Evolutionary conservation across 83 land plant species (phyloP).

Genomic region (Larix sibirica): DNA sequence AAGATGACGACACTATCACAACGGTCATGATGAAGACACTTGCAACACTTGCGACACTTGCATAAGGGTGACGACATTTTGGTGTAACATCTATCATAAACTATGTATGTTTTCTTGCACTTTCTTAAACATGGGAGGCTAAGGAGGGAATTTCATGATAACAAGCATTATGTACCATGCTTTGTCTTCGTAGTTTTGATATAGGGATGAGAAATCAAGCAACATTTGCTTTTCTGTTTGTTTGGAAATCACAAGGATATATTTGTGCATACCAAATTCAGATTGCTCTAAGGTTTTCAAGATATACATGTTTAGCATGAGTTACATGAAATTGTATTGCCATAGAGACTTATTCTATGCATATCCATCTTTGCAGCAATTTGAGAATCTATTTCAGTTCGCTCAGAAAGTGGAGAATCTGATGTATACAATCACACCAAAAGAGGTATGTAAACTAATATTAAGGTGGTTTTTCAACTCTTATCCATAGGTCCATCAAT

Average conservation of each 20-base stretch:
- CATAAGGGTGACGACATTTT: too few relatives aligned
- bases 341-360: background rate
- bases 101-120: conserved; percentile 52
- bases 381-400: conserved; percentile 93
- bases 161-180: background rate
- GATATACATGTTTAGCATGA: background rate
- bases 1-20: too few relatives aligned
- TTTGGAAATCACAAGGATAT: background rate
- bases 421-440: conserved; percentile 85
- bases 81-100: conserved; percentile 91
- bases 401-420: conserved; percentile 84
- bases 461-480: background rate
- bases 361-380: conserved; percentile 69
- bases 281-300: background rate
- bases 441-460: conserved; percentile 63
- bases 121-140: background rate
- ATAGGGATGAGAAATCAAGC: background rate
- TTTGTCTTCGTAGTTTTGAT: background rate
- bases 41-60: too few relatives aligned
- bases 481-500: background rate
- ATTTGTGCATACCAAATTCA: background rate
- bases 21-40: too few relatives aligned
- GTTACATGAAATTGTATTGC: background rate
- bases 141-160: background rate
- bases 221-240: background rate